These are phyloP conservation scores for Flaveria sonorensis DNA, from an alignment of 129 eudicot species.

Conservation along the genomic window DNA sequence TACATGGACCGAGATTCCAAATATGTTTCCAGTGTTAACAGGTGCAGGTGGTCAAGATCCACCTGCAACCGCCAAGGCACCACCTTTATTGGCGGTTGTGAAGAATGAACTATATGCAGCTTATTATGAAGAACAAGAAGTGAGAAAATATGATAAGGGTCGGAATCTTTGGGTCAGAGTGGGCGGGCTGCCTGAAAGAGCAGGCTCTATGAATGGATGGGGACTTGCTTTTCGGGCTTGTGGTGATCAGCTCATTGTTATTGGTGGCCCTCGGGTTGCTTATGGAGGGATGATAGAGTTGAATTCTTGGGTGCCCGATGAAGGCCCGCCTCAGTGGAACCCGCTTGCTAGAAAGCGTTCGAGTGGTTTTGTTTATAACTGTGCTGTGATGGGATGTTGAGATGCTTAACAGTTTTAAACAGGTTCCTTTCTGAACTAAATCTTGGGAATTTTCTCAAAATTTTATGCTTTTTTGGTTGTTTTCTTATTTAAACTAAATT, in stretches of 20 bases:
- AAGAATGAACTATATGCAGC: constrained; percentile 73
- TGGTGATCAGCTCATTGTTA: constrained; percentile 67
- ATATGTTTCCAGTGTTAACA: constrained; percentile 58
- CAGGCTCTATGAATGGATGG: constrained; percentile 77
- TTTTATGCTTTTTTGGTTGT: not conserved
- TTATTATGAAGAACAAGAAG: constrained; percentile 61
- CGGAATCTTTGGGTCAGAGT: constrained; percentile 54
- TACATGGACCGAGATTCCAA: constrained; percentile 59
- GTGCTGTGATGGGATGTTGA: constrained; percentile 94
- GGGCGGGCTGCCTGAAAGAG: constrained; percentile 65
- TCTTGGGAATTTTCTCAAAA: constrained; percentile 20
- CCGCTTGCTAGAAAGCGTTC: constrained; percentile 58
- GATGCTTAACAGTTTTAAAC: constrained; percentile 6
- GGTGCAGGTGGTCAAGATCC: constrained; percentile 41
- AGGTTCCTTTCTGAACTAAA: constrained; percentile 21
- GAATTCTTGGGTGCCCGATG: constrained; percentile 75
- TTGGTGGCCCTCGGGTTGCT: constrained; percentile 63
- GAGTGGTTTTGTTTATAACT: constrained; percentile 74
- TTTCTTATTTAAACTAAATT: constrained; percentile 13
- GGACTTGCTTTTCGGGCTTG: constrained; percentile 83
- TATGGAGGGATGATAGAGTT: constrained; percentile 64
- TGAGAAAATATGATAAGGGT: constrained; percentile 58
- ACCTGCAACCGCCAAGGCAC: constrained; percentile 62
- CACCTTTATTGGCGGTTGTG: constrained; percentile 80
- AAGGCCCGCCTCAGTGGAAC: constrained; percentile 58